phyloP scores from a whole-genome alignment of 2,329 filamentous ascomycete genomes.

The Colletotrichum coccodes region DNA sequence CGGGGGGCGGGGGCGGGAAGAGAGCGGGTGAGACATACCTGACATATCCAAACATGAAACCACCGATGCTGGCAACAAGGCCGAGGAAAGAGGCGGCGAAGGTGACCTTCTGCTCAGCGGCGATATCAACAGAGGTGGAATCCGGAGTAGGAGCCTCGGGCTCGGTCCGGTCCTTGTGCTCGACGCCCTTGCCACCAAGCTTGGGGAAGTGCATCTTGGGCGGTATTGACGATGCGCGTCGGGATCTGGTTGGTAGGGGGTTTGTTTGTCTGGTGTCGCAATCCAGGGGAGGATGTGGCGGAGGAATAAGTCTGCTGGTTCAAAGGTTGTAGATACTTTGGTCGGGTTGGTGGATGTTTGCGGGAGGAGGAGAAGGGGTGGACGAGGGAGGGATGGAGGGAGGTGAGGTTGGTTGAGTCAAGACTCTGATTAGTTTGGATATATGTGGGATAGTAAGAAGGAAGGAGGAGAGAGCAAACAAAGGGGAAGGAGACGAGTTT shows the following conservation, averaged over 20 bases:
- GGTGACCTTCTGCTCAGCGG: conserved; percentile 44
- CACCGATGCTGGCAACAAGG: conserved; percentile 62
- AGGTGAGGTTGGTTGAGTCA: conserved; percentile 4
- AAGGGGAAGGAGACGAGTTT: background rate
- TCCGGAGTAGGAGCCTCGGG: background rate
- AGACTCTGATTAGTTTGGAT: conserved; percentile 24
- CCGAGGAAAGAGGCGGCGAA: conserved; percentile 59
- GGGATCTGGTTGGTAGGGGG: background rate
- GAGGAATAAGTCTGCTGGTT: background rate
- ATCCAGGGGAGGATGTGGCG: background rate
- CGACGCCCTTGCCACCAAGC: conserved; percentile 27
- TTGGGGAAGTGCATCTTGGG: conserved; percentile 31
- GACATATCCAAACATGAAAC: conserved; percentile 68
- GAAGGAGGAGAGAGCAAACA: background rate
- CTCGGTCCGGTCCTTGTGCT: conserved; percentile 23
- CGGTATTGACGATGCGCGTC: background rate
- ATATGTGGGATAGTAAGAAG: background rate
- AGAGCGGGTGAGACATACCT: conserved; percentile 48
- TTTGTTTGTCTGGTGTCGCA: background rate
- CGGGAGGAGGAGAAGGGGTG: background rate
- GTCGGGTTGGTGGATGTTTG: background rate
- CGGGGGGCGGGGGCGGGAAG: background rate
- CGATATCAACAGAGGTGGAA: conserved; percentile 16
- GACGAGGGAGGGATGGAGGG: background rate
- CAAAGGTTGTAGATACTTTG: background rate